Evolutionary conservation across 257 asterid species (phyloP).

Genomic region (Buddleja alternifolia): DNA sequence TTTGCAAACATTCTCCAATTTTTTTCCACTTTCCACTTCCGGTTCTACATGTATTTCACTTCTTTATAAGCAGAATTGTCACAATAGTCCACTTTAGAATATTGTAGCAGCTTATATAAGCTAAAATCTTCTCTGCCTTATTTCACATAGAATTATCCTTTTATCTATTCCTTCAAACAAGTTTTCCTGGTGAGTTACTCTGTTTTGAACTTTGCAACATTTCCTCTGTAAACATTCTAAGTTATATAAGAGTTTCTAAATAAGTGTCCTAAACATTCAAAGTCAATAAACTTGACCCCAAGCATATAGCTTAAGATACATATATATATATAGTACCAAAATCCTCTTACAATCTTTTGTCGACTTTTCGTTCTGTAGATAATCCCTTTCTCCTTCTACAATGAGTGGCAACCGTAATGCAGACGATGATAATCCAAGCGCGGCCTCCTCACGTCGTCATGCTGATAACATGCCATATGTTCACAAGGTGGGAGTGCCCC

Average conservation of each 20-base stretch:
- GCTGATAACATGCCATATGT: conserved; percentile 33
- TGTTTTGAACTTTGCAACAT: not conserved
- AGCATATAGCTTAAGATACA: too few species aligned
- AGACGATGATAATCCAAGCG: conserved; percentile 33
- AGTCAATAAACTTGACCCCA: too few species aligned
- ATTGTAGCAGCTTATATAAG: conserved; percentile 26
- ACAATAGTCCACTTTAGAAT: conserved; percentile 34
- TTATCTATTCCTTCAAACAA: not conserved
- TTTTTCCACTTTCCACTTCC: too few species aligned
- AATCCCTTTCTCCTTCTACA: not conserved
- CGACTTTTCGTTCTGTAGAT: not conserved
- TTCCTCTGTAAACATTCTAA: not conserved
- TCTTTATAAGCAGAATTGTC: too few species aligned
- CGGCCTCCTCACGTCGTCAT: too few species aligned
- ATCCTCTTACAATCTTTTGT: not conserved
- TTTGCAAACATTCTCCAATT: too few species aligned
- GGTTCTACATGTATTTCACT: too few species aligned
- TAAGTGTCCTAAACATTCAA: too few species aligned
- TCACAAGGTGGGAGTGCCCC: conserved; percentile 49
- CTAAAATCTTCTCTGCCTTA: not conserved
- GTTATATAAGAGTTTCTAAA: too few species aligned
- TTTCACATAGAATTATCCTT: not conserved
- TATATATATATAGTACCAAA: too few species aligned
- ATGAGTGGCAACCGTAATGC: conserved; percentile 25
- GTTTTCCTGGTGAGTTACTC: not conserved